Evolutionary conservation across 2,329 filamentous ascomycete genomes (phyloP), one percentile per base, ranked within the genome.

Genomic region (Gnomoniopsis sp.): DNA sequence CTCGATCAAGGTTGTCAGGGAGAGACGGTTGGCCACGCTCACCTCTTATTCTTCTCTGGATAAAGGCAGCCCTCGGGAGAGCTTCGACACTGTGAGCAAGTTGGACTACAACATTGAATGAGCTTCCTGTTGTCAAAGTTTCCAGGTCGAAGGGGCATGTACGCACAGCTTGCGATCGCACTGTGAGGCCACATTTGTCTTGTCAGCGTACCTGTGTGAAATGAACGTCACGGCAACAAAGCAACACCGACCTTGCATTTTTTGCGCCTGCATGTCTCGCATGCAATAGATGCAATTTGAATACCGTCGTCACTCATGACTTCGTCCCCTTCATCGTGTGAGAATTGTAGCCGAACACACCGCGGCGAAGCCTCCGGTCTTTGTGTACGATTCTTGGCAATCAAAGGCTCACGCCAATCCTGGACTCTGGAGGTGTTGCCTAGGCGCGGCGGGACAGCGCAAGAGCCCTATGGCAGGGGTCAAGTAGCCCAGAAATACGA

Each of bases 91-190:
- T 61, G 59, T 15, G 56, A 53, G 21, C 59, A 61, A n/a, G 30
- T 53, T 21, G 59, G 59, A 51, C 59, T 61, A 38, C 2, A 19
- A 7, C 15, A 30, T 12, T 8, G 6, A 38, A 17, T 55, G 43
- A 55, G 44, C 11, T 6, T 21, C 6, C 33, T 55, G 26, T 41
- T 6, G 43, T 46, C 4, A 4, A 46, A 11, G 21, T 15, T 15
- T 30, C 30, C 11, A 47, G 34, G 26, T 55, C 47, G 33, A 17
- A 41, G 15, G 43, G n/a, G 10, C 34, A 17, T 23, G 3, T 17
- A 41, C 59, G 51, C 23, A 61, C 59, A 61, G 46, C 51, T 52
- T 61, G 59, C 59, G 59, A 53, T 61, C 59, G 57, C 59, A 61
- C 59, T 61, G 34, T 44, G 21, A 30, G 22, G 12, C 48, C 49